Conservation (phyloP, 2,329 filamentous ascomycete species). For the Fonsecaea pedrosoi region DNA sequence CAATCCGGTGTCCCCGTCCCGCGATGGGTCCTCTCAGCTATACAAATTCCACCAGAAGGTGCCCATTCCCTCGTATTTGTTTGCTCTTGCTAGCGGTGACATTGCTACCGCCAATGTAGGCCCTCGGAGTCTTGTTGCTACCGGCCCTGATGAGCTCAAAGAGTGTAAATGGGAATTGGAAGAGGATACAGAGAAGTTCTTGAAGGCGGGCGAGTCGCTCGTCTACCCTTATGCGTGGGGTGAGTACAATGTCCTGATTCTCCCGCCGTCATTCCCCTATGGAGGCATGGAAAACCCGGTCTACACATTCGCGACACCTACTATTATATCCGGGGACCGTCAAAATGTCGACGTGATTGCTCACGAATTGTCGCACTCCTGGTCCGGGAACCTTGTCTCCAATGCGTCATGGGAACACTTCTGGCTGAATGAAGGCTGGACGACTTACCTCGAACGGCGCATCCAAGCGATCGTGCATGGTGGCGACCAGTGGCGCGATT, state of each 20-base stretch:
- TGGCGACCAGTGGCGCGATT: conserved; percentile 79
- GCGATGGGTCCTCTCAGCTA: conserved; percentile 64
- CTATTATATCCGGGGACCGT: conserved; percentile 86
- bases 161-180: conserved; percentile 92
- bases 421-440: conserved; percentile 82
- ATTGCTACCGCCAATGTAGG: conserved; percentile 86
- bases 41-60: conserved; percentile 90
- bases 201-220: conserved; percentile 79
- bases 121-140: conserved; percentile 81
- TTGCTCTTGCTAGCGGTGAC: conserved; percentile 84
- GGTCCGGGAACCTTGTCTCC: conserved; percentile 79
- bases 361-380: conserved; percentile 77
- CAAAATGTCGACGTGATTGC: conserved; percentile 97
- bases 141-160: conserved; percentile 83
- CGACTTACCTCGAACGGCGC: conserved; percentile 88
- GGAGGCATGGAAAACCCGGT: conserved; percentile 93
- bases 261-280: conserved; percentile 90
- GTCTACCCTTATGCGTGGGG: conserved; percentile 93
- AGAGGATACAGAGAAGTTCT: conserved; percentile 87
- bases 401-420: conserved; percentile 62
- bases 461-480: conserved; percentile 80
- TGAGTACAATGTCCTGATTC: conserved; percentile 88
- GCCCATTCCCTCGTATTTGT: conserved; percentile 92
- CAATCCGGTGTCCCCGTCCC: conserved; percentile 51
- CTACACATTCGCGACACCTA: conserved; percentile 94